Evolutionary conservation across 2,329 filamentous ascomycete genomes (phyloP).

Genomic region (Botryosphaeria dothidea): DNA sequence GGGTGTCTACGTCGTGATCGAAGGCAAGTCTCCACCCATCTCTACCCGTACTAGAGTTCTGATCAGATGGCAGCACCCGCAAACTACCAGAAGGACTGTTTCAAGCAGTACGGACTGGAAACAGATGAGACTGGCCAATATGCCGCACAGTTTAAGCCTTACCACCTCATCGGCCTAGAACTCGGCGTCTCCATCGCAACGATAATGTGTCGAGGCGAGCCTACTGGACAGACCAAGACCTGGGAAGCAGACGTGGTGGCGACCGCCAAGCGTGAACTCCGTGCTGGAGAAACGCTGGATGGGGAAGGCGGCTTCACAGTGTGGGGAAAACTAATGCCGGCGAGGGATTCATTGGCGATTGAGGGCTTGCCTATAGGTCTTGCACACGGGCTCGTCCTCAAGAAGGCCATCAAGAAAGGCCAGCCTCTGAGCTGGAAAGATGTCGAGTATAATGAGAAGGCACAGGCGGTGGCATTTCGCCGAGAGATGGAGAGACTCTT

Average conservation of each 20-base stretch:
- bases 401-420: conserved; percentile 44
- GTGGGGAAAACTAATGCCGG: conserved; percentile 47
- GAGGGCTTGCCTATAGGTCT: conserved; percentile 47
- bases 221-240: conserved; percentile 47
- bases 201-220: conserved; percentile 50
- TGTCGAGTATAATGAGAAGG: conserved; percentile 44
- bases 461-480: conserved; percentile 42
- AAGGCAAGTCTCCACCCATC: conserved; percentile 18
- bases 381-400: conserved; percentile 45
- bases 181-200: conserved; percentile 46
- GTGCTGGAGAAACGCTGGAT: conserved; percentile 47
- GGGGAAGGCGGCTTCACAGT: conserved; percentile 50
- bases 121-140: conserved; percentile 45
- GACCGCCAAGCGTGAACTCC: conserved; percentile 49
- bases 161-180: conserved; percentile 50
- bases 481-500: conserved; percentile 48
- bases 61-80: conserved; percentile 30
- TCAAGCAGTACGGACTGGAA: conserved; percentile 48
- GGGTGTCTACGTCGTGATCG: conserved; percentile 50
- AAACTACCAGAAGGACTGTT: conserved; percentile 46
- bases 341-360: conserved; percentile 42
- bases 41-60: background rate
- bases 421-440: conserved; percentile 47
- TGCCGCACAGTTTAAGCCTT: conserved; percentile 50
- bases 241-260: conserved; percentile 50